Evolutionary conservation across 768 basidiomycete species (phyloP), one percentile per base, ranked within the genome.

Genomic region (Hortiboletus flavorubellus): DNA sequence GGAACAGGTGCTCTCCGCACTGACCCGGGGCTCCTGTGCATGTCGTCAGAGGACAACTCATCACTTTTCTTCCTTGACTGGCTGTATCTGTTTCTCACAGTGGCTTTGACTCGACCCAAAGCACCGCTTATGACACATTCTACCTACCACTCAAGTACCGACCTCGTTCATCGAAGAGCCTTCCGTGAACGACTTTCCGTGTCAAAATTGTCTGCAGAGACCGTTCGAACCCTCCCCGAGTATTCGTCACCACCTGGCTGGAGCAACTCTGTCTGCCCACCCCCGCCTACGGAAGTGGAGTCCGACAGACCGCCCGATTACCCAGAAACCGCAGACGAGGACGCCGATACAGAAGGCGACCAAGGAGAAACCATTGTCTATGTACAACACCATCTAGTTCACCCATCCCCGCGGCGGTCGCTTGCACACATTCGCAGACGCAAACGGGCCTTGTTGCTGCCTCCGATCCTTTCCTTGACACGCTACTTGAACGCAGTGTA

Each of bases 401-500:
- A 73, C 31, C 59, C 73, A 29, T 69, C 73, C 12, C 72, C 76
- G 7, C 70, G 74, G 40, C 75, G 72, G 38, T 46, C 65, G 18
- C 54, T 59, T 30, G 23, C 55, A 12, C 47, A 59, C 29, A 42
- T 48, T 55, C 67, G 64, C 45, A 65, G 71, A 34, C 64, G 67
- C 54, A 66, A 71, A 53, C 62, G 70, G 45, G 51, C 21, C 61
- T 62, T 67, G 55, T 33, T 47, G 70, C 21, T 68, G 31, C 43
- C 9, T 38, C 73, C 46, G 85, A 87, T 66, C 79, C 80, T 12
- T 84, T 80, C 62, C 78, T 91, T 29, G 91, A 93, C 69, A 79
- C 85, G n/a, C 75, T 93, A 15, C 78, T 93, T 2, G 88, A 84
- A 54, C 83, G 91, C 58, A 91, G 89, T 59, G 88, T 93, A 14